Percentiles rank a stretch among this genome's conserved stretches.
These are phyloP conservation scores for Hyaloscypha variabilis DNA, from an alignment of 495 filamentous ascomycete species.

Conservation along the genomic window DNA sequence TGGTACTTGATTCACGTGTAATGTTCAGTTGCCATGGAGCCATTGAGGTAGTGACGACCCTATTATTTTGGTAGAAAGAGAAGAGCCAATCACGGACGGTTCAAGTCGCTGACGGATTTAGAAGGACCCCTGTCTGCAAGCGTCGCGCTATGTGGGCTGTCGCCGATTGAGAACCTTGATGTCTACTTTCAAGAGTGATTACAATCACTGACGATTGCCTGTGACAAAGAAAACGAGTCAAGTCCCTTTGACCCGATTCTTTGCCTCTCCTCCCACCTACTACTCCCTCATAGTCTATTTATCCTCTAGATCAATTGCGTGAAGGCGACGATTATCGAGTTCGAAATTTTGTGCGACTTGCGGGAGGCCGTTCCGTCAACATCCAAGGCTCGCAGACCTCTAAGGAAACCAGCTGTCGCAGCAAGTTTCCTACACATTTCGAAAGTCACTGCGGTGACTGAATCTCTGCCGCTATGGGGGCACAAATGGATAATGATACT, in stretches of 20 bases:
- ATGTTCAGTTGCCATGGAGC: not conserved
- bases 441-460: not conserved
- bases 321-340: not conserved
- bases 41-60: not conserved
- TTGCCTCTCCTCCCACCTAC: not conserved
- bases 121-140: not conserved
- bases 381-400: not conserved
- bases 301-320: not conserved
- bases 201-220: not conserved
- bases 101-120: not conserved
- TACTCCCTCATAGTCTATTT: not conserved
- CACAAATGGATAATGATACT: conserved; percentile 72
- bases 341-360: not conserved
- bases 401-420: not conserved
- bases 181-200: conserved; percentile 12
- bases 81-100: not conserved
- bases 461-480: conserved; percentile 15
- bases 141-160: not conserved
- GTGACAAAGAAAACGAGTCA: not conserved
- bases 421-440: not conserved
- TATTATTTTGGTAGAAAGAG: not conserved
- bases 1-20: not conserved
- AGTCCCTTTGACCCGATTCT: not conserved
- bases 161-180: conserved; percentile 16
- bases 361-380: not conserved